phyloP scores from a whole-genome alignment of 169 alveolate species.

The Nephromyces sp. region DNA sequence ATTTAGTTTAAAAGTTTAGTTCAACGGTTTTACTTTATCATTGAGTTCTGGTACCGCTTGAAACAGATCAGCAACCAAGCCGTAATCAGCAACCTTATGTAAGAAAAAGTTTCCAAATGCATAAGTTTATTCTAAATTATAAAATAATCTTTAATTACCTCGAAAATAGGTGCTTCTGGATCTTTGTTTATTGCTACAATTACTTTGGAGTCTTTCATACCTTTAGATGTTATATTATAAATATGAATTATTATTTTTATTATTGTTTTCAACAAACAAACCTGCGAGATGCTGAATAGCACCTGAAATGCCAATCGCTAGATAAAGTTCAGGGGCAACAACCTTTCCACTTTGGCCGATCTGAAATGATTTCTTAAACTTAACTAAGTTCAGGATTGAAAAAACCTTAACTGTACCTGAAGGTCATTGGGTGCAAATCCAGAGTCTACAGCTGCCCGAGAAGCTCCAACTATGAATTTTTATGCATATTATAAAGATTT shows the following conservation, averaged over 20 bases:
- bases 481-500: too few relatives aligned
- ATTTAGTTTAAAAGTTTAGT: too few relatives aligned
- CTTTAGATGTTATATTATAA: slow-evolving; percentile 9
- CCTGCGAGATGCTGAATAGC: slow-evolving; percentile 75
- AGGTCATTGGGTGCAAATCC: slow-evolving; percentile 51
- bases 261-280: background rate
- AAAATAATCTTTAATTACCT: slow-evolving; percentile 1
- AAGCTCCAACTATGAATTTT: slow-evolving; percentile 70
- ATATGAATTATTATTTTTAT: background rate
- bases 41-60: slow-evolving; percentile 74
- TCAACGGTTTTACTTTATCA: slow-evolving; percentile 23
- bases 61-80: slow-evolving; percentile 70
- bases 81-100: slow-evolving; percentile 58
- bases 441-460: slow-evolving; percentile 73
- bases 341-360: slow-evolving; percentile 81
- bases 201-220: slow-evolving; percentile 72
- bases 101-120: background rate
- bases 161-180: slow-evolving; percentile 66
- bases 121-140: background rate
- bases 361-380: slow-evolving; percentile 19
- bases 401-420: slow-evolving; percentile 8
- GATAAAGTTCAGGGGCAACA: slow-evolving; percentile 76
- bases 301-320: slow-evolving; percentile 79
- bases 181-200: slow-evolving; percentile 79
- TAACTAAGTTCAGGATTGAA: background rate